A percentile compares a stretch with the other conserved stretches of the same genome.
phyloP scores from a whole-genome alignment of 495 filamentous ascomycete species.

The Jackrogersella multiformis region DNA sequence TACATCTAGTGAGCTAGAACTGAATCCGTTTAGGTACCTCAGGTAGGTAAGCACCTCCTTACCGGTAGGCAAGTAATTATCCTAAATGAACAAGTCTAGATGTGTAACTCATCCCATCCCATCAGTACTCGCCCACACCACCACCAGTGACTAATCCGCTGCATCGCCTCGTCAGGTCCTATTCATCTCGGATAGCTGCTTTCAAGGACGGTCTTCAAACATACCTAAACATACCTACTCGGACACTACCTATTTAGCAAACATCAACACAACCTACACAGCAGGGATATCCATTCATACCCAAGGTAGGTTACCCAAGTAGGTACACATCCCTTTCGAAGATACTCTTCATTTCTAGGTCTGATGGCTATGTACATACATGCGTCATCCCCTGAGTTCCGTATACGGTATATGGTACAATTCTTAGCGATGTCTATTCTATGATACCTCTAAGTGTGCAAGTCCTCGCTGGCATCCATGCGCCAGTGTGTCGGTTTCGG shows the following conservation, averaged over 20 bases:
- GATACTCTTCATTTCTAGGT: background rate
- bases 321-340: background rate
- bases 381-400: background rate
- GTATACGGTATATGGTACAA: constrained; percentile 7
- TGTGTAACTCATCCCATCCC: too few species aligned
- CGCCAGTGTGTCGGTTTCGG: background rate
- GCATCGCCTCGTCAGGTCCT: too few species aligned
- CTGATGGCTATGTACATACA: background rate
- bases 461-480: too few species aligned
- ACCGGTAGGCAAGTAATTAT: too few species aligned
- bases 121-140: too few species aligned
- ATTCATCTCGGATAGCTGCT: constrained; percentile 5
- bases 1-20: too few species aligned
- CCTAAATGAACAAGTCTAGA: too few species aligned
- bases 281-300: background rate
- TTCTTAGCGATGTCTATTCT: constrained; percentile 14
- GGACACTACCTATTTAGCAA: background rate
- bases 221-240: background rate
- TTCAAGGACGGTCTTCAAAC: background rate
- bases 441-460: constrained; percentile 14
- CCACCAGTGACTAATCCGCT: too few species aligned
- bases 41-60: too few species aligned
- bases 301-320: too few species aligned
- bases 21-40: too few species aligned
- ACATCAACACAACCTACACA: background rate